Conservation (phyloP, 192 early-diverging fungal genomes). For the Entomortierella parvispora region DNA sequence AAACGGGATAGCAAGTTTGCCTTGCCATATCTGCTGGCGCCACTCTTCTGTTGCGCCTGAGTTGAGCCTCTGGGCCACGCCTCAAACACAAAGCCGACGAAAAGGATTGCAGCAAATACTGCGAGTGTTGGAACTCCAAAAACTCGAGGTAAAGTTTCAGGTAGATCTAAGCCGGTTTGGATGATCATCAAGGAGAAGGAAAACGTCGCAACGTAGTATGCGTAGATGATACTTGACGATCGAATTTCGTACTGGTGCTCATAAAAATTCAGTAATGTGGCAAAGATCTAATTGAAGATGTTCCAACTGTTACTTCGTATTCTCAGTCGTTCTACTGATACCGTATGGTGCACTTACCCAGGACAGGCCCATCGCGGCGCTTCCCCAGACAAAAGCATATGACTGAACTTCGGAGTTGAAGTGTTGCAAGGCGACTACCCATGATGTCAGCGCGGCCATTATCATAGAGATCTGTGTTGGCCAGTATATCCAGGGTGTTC, state of each 20-base stretch:
- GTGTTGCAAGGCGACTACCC: too few relatives aligned
- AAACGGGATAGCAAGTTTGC: constrained; percentile 42
- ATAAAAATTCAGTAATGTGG: constrained; percentile 14
- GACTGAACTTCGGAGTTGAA: too few relatives aligned
- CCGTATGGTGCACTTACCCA: too few relatives aligned
- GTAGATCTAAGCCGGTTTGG: constrained; percentile 1
- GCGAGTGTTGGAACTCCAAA: background rate
- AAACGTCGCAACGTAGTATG: constrained; percentile 18
- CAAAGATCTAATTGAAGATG: constrained; percentile 7
- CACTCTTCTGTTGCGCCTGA: constrained; percentile 7
- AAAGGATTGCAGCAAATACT: background rate
- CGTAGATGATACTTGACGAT: constrained; percentile 25
- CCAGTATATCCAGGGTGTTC: too few relatives aligned
- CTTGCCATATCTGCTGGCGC: constrained; percentile 12
- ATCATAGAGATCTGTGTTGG: too few relatives aligned
- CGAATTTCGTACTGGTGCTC: constrained; percentile 34
- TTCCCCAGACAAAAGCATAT: too few relatives aligned
- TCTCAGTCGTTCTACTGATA: too few relatives aligned
- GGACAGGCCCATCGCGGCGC: too few relatives aligned
- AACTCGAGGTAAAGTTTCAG: background rate
- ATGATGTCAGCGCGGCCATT: too few relatives aligned
- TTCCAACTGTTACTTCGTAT: too few relatives aligned
- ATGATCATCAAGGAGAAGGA: constrained; percentile 3
- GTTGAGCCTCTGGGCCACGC: constrained; percentile 36
- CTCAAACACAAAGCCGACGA: constrained; percentile 20